phyloP scores from a whole-genome alignment of 169 alveolate species.

The Babesia sp. region DNA sequence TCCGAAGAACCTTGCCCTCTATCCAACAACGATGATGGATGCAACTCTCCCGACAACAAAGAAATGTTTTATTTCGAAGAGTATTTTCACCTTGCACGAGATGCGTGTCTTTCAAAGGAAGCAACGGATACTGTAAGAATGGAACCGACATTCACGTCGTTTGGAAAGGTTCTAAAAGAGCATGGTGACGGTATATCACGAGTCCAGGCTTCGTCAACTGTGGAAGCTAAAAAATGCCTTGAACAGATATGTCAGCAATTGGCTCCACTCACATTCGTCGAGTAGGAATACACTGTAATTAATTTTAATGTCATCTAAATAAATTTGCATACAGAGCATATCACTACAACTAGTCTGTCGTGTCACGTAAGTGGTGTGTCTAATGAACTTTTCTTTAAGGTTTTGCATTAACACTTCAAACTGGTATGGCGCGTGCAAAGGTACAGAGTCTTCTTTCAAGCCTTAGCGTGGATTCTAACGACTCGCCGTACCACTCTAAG shows the following conservation, averaged over 20 bases:
- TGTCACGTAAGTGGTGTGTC: no score
- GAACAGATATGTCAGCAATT: background rate
- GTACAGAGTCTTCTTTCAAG: no score
- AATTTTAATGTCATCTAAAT: background rate
- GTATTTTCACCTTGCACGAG: slow-evolving; percentile 23
- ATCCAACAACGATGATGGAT: no score
- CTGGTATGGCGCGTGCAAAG: no score
- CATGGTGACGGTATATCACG: background rate
- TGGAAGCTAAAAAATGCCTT: background rate
- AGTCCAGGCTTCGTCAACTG: background rate
- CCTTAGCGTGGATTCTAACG: no score
- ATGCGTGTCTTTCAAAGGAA: background rate
- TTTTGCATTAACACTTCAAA: no score
- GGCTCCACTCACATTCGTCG: background rate
- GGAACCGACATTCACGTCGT: slow-evolving; percentile 6
- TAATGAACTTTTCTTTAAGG: no score
- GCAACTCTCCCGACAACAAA: background rate
- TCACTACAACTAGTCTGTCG: no score
- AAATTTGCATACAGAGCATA: no score
- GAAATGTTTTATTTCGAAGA: slow-evolving; percentile 11
- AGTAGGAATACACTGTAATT: background rate
- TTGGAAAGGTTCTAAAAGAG: background rate
- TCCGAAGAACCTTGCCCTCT: background rate
- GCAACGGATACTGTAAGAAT: background rate
- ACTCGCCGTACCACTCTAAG: no score